Evolutionary conservation across 169 alveolate species (phyloP).

Genomic region (Toxoplasma gondii): DNA sequence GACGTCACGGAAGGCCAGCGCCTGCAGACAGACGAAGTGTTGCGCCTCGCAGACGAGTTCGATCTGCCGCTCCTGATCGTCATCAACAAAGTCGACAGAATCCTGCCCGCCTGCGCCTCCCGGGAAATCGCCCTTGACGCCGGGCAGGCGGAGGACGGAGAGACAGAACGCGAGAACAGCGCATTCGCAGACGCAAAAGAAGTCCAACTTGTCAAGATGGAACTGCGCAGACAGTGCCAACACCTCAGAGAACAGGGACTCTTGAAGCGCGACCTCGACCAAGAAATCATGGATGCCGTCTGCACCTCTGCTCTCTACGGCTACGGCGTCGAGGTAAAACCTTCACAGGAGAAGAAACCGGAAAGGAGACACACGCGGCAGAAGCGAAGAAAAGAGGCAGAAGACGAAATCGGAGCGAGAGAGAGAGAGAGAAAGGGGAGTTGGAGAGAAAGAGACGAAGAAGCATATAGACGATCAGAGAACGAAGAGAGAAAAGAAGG

Average conservation of each 20-base stretch:
- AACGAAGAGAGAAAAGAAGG: no score
- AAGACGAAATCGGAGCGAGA: background rate
- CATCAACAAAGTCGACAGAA: conserved; percentile 78
- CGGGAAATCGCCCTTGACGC: conserved; percentile 75
- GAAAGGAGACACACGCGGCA: background rate
- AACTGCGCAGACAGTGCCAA: conserved; percentile 71
- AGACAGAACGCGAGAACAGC: background rate
- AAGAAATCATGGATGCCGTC: conserved; percentile 72
- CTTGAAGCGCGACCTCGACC: conserved; percentile 67
- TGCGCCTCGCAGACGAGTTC: conserved; percentile 81
- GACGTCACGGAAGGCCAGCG: conserved; percentile 80
- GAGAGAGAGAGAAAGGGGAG: background rate
- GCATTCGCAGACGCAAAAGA: background rate
- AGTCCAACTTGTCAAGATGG: conserved; percentile 69
- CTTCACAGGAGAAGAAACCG: background rate
- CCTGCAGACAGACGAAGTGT: conserved; percentile 79
- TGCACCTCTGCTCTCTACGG: conserved; percentile 77
- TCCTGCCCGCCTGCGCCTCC: conserved; percentile 79
- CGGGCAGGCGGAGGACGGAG: conserved; percentile 76
- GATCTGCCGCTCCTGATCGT: conserved; percentile 78
- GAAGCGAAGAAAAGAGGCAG: background rate
- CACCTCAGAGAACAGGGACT: conserved; percentile 72
- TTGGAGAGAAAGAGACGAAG: background rate
- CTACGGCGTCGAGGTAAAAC: conserved; percentile 30
- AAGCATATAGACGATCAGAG: no score